phyloP scores from a whole-genome alignment of 2,329 filamentous ascomycete genomes.

The Colletotrichum caudatum region DNA sequence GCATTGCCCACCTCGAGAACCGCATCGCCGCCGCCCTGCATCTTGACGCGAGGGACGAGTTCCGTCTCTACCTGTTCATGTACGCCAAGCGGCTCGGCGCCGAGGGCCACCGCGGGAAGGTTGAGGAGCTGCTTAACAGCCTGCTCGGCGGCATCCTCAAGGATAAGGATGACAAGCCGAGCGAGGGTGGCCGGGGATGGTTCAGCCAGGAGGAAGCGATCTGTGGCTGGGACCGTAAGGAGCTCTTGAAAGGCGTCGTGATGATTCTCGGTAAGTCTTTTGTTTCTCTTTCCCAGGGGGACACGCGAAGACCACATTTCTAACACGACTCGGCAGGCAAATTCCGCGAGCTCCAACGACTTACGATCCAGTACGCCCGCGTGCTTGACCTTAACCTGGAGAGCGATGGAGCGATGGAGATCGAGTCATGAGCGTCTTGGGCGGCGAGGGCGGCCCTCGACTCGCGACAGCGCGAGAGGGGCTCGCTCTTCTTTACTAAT shows the following conservation, averaged over 20 bases:
- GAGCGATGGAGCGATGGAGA: conserved; percentile 59
- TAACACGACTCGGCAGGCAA: conserved; percentile 73
- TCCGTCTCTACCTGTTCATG: conserved; percentile 95
- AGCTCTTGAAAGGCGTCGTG: conserved; percentile 90
- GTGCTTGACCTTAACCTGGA: conserved; percentile 74
- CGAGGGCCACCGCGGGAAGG: conserved; percentile 87
- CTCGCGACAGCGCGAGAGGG: not conserved
- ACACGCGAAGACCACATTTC: conserved; percentile 28
- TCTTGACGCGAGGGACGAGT: conserved; percentile 89
- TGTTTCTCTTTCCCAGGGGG: not conserved
- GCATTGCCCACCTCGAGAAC: conserved; percentile 95
- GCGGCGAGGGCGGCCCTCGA: not conserved
- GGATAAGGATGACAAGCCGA: conserved; percentile 65
- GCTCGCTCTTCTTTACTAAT: conserved; percentile 16
- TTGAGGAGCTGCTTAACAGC: conserved; percentile 89
- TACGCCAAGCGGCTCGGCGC: conserved; percentile 96
- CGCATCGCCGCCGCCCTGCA: conserved; percentile 89
- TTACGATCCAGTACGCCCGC: conserved; percentile 94
- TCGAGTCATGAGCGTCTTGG: conserved; percentile 4
- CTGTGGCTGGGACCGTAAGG: conserved; percentile 91
- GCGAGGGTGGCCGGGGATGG: conserved; percentile 68
- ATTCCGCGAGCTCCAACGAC: conserved; percentile 91
- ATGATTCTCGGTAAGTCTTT: conserved; percentile 84
- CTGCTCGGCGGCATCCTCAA: conserved; percentile 79
- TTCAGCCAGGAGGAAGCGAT: conserved; percentile 76